Conservation (phyloP, 371 early-diverging fungal genomes). For the Mucor saturninus region DNA sequence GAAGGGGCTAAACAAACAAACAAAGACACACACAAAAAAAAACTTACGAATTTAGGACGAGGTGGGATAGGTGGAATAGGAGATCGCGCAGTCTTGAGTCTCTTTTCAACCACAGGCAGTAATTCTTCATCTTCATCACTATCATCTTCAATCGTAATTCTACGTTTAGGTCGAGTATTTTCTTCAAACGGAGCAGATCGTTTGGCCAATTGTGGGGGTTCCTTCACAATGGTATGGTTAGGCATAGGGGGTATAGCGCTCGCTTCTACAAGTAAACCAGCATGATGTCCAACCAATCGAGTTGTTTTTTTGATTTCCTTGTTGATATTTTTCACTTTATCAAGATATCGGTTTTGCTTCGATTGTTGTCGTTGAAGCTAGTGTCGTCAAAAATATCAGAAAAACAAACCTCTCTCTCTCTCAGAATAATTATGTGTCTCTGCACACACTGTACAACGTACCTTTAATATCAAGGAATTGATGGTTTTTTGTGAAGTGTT, state of each 20-base stretch:
- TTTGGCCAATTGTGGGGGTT: slow-evolving; percentile 3
- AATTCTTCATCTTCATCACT: neutral
- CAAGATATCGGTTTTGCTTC: slow-evolving; percentile 19
- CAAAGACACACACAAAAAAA: neutral
- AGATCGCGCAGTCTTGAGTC: neutral
- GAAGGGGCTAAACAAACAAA: neutral
- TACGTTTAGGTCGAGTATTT: neutral
- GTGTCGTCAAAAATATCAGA: neutral
- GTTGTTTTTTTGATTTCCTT: slow-evolving; percentile 19
- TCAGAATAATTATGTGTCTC: neutral
- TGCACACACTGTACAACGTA: neutral
- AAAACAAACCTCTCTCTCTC: neutral
- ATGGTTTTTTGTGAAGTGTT: slow-evolving; percentile 1
- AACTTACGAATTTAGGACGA: neutral
- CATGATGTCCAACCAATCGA: slow-evolving; percentile 17
- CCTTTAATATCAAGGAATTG: slow-evolving; percentile 8
- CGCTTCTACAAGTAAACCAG: slow-evolving; percentile 9
- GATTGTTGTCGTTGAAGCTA: slow-evolving; percentile 24
- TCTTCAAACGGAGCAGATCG: slow-evolving; percentile 7
- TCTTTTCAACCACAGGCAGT: too few relatives aligned
- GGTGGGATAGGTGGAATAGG: neutral
- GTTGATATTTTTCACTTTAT: slow-evolving; percentile 18
- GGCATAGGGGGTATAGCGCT: neutral
- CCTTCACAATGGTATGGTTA: neutral
- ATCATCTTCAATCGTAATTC: neutral